These are phyloP conservation scores for Hordeum vulgare DNA, from an alignment of 176 grass and related monocot genomes.

Conservation along the genomic window DNA sequence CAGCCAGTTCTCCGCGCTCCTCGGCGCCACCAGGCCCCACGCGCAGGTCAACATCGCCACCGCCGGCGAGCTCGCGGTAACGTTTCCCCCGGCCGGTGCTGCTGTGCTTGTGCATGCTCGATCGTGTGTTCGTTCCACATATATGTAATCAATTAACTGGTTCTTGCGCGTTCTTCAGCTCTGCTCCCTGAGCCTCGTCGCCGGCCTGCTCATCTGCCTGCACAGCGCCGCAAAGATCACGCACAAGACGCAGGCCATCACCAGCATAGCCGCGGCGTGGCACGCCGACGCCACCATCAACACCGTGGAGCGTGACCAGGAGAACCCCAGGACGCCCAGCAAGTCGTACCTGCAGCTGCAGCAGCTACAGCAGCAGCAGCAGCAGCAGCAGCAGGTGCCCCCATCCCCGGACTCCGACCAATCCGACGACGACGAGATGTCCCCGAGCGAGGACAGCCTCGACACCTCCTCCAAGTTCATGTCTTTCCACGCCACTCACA, in stretches of 20 bases:
- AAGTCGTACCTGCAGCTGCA: slow-evolving; percentile 13
- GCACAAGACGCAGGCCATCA: slow-evolving; percentile 87
- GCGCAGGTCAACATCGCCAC: slow-evolving; percentile 61
- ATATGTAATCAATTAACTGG: neutral
- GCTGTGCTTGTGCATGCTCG: neutral
- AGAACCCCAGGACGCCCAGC: slow-evolving; percentile 37
- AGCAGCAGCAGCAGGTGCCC: neutral
- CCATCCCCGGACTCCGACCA: neutral
- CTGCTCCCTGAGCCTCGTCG: slow-evolving; percentile 67
- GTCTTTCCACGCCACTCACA: slow-evolving; percentile 33
- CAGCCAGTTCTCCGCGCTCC: slow-evolving; percentile 65
- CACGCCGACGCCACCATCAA: slow-evolving; percentile 76
- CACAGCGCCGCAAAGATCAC: slow-evolving; percentile 92
- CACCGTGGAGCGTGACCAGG: slow-evolving; percentile 30
- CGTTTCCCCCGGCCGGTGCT: neutral
- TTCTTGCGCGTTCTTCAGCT: slow-evolving; percentile 24
- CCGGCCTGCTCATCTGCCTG: slow-evolving; percentile 69
- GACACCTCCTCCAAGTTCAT: slow-evolving; percentile 30
- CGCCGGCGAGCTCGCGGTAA: slow-evolving; percentile 74
- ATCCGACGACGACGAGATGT: slow-evolving; percentile 9
- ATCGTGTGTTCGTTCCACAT: neutral
- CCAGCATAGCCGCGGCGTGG: slow-evolving; percentile 77
- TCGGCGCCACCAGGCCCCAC: slow-evolving; percentile 51
- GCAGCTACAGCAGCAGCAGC: neutral
- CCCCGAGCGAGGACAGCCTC: slow-evolving; percentile 39